A percentile compares a stretch with the other conserved stretches of the same genome.
Conservation (phyloP, 1,284 basidiomycete species). For the Irpex sp. region DNA sequence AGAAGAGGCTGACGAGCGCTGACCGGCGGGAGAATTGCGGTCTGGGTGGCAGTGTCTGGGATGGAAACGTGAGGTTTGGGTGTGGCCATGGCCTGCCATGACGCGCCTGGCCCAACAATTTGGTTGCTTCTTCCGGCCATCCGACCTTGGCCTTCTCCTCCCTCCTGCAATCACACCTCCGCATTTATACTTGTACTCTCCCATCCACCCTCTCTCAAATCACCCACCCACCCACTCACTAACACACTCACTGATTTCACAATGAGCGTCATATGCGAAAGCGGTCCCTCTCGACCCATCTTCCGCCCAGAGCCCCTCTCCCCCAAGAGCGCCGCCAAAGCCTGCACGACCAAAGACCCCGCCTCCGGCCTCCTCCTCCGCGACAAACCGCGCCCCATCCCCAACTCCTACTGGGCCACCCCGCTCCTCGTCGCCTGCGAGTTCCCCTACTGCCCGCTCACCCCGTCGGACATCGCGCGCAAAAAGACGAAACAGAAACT, state of each 20-base stretch:
- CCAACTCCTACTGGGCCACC: slow-evolving; percentile 80
- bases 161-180: too few species aligned
- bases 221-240: background rate
- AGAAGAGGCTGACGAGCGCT: too few species aligned
- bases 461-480: slow-evolving; percentile 28
- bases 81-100: background rate
- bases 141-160: background rate
- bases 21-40: too few species aligned
- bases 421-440: slow-evolving; percentile 69
- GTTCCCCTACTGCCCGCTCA: slow-evolving; percentile 65
- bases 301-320: slow-evolving; percentile 7
- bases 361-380: slow-evolving; percentile 1
- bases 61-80: too few species aligned
- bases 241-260: slow-evolving; percentile 1
- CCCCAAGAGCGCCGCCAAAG: too few species aligned
- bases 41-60: too few species aligned
- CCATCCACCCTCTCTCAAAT: background rate
- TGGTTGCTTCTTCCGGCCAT: background rate
- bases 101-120: slow-evolving; percentile 1
- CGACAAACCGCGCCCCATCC: slow-evolving; percentile 54
- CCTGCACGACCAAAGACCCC: background rate
- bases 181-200: too few species aligned
- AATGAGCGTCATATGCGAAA: slow-evolving; percentile 15
- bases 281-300: slow-evolving; percentile 1
- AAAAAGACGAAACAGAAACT: slow-evolving; percentile 53